A percentile compares a stretch with the other conserved stretches of the same genome.
These are phyloP conservation scores for Coleophoma eucalyptorum DNA, from an alignment of 2,329 filamentous ascomycete genomes.

Conservation along the genomic window DNA sequence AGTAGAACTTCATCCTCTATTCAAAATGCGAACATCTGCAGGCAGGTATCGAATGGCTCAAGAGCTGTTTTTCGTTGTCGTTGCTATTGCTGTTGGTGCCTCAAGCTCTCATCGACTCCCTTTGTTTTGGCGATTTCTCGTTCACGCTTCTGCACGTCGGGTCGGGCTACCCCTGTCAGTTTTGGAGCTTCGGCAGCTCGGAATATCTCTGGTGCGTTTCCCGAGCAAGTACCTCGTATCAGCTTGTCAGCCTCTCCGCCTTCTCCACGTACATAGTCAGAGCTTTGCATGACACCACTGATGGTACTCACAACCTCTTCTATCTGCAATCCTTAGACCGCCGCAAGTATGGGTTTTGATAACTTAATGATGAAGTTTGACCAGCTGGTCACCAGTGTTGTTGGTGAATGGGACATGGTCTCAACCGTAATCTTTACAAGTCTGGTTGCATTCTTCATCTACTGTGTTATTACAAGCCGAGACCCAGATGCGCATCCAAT, in stretches of 20 bases:
- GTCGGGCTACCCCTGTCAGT: constrained; percentile 6
- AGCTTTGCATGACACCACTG: neutral
- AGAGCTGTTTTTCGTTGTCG: too few relatives aligned
- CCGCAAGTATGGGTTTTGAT: constrained; percentile 31
- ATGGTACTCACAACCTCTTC: neutral
- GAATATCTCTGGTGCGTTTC: too few relatives aligned
- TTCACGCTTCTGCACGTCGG: neutral
- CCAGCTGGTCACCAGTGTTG: constrained; percentile 60
- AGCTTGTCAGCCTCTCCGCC: constrained; percentile 10
- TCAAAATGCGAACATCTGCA: too few relatives aligned
- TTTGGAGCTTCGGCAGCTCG: neutral
- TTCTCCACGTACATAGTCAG: neutral
- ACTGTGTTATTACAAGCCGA: constrained; percentile 64
- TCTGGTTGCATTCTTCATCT: constrained; percentile 65
- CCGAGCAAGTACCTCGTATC: constrained; percentile 1
- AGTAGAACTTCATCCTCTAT: constrained; percentile 12
- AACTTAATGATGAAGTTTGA: constrained; percentile 66
- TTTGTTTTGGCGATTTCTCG: constrained; percentile 8
- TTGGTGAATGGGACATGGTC: constrained; percentile 79
- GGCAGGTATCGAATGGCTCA: too few relatives aligned
- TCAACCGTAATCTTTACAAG: constrained; percentile 68
- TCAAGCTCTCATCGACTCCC: neutral
- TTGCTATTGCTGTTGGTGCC: neutral
- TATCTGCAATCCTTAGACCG: neutral
- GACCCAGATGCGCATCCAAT: constrained; percentile 93